These are phyloP conservation scores for Colletotrichum noveboracense DNA, from an alignment of 2,329 filamentous ascomycete genomes.

Conservation along the genomic window DNA sequence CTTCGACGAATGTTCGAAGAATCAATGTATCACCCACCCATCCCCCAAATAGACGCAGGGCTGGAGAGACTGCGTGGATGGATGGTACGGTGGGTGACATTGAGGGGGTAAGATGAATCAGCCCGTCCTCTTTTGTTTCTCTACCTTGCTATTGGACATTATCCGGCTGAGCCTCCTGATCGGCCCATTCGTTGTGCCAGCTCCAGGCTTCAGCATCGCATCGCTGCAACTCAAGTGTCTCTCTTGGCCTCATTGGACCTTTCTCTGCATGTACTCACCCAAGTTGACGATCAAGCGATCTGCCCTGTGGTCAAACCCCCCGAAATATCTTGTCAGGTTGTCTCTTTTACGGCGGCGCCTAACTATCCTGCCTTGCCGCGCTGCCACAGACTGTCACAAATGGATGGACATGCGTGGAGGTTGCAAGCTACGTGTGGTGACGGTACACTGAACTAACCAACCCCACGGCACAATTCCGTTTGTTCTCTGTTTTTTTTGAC, in stretches of 20 bases:
- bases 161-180: neutral
- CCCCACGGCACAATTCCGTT: neutral
- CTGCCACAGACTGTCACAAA: neutral
- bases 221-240: neutral
- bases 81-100: neutral
- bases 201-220: conserved; percentile 14
- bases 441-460: neutral
- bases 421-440: neutral
- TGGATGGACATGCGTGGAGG: neutral
- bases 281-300: neutral
- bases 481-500: neutral
- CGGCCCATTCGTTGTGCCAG: neutral
- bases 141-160: neutral
- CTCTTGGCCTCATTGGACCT: neutral
- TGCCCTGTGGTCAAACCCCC: neutral
- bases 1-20: neutral
- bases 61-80: neutral
- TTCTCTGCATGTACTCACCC: neutral
- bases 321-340: neutral
- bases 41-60: neutral
- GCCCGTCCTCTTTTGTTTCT: neutral
- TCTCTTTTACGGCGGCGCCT: neutral
- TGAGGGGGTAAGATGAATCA: neutral
- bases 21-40: neutral
- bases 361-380: neutral